Evolutionary conservation across 163 green algal genomes (phyloP).

Genomic region (Chlamydomonas reinhardtii): DNA sequence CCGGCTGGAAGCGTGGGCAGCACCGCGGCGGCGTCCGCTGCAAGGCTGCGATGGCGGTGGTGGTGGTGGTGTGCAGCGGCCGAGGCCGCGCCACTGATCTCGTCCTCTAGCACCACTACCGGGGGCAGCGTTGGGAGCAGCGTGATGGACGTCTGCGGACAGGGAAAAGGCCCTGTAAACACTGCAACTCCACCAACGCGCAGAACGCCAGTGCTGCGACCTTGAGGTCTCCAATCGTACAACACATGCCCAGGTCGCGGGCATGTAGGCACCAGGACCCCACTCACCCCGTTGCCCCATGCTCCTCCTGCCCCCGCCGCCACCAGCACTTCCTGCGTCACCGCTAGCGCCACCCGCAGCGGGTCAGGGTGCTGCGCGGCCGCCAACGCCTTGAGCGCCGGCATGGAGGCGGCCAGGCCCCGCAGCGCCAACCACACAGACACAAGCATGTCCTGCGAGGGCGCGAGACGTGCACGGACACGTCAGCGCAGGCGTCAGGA

Average conservation of each 20-base stretch:
- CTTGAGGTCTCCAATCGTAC: too few relatives aligned
- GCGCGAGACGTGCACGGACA: too few relatives aligned
- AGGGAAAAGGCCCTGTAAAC: too few relatives aligned
- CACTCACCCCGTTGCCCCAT: neutral
- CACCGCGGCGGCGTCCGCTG: too few relatives aligned
- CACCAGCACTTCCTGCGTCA: neutral
- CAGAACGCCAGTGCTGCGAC: too few relatives aligned
- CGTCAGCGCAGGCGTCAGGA: too few relatives aligned
- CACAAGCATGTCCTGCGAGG: neutral
- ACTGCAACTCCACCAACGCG: too few relatives aligned
- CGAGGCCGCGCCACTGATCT: too few relatives aligned
- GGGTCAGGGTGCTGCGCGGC: neutral
- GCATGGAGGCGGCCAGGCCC: neutral
- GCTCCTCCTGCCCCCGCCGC: too few relatives aligned
- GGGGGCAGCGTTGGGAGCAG: neutral
- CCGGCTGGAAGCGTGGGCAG: too few relatives aligned
- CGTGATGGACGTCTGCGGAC: neutral
- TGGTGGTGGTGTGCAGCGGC: neutral
- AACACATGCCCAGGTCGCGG: too few relatives aligned
- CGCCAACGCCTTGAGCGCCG: neutral
- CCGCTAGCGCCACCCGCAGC: neutral
- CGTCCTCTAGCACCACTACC: neutral
- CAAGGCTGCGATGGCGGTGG: neutral
- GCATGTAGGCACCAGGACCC: too few relatives aligned
- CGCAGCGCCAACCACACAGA: neutral